Evolutionary conservation across 768 basidiomycete genomes (phyloP), one percentile per base, ranked within the genome.

Genomic region (Dacryopinax spathularia): DNA sequence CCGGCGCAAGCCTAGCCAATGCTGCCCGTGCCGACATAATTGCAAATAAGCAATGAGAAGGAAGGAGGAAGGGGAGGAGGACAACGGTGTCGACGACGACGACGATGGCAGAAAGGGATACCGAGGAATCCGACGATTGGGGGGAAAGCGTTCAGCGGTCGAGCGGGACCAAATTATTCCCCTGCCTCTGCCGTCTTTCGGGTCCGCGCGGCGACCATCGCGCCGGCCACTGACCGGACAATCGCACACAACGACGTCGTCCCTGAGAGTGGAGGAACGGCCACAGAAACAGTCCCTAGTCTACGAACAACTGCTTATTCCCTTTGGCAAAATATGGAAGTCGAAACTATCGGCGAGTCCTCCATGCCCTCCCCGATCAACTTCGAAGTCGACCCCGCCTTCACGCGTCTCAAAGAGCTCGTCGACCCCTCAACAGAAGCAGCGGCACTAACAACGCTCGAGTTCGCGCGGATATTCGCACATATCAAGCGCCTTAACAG

Each of bases 401-500:
- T 56, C 29, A 27, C 48, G 31, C 25, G 48, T 13, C 48, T 56
- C 25, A 56, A 56, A 29, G 48, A 56, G 25, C 22, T 56, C 13
- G 29, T 31, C 48, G 48, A 56, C 48, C 48, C 48, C 4, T 15
- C 48, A 5, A 13, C 20, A 13, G 25, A 15, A 5, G 22, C 48
- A 13, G 48, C 25, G 18, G 29, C 13, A 29, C 48, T 56, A 15
- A 27, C 48, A 22, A 31, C 48, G 6, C 29, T 31, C 48, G 48
- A 56, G 29, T 29, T 22, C 67, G 9, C 61, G 9, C 48, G 31
- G 18, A 27, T 93, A 72, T 82, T 91, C 41, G 84, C 84, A 33
- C 85, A 85, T 59, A 81, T 94, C 69, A 91, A 91, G 73, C 80
- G 84, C 12, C 79, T 90, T 66, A 87, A 91, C 71, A 83, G 91